Evolutionary conservation across 345 rosid genomes (phyloP), one percentile per base, ranked within the genome.

Genomic region (Mercurialis annua): DNA sequence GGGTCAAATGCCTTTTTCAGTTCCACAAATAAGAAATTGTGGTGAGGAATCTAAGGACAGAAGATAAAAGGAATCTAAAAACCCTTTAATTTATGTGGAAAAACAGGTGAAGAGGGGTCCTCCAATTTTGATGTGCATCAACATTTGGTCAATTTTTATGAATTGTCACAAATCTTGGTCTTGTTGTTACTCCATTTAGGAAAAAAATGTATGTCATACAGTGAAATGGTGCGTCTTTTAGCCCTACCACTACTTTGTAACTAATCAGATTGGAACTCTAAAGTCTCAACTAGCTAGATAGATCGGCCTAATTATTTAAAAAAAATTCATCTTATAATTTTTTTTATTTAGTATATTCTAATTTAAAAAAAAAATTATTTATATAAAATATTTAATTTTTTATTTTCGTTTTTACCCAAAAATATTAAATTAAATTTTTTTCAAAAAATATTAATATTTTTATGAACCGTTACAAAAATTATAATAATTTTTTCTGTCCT

Each of bases 61-160:
- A n/a, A n/a, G n/a, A 27, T 30, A 56, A 43, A 55, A 30, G 27
- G 65, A 60, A 26, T 59, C 69, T 50, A 46, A 51, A 7, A 49
- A 40, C 54, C 56, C 54, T 79, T 66, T 43, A 54, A 75, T n/a
- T 65, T 66, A 40, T 49, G 23, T 48, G 21, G 29, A 14, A 50
- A 51, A 68, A 62, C 49, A 63, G 73, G 57, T 77, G 66, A 56
- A 62, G 61, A 40, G 59, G 76, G 77, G 72, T 23, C 70, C 69
- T 67, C 61, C 34, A 43, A 26, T 46, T 26, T 55, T 71, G 70
- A 73, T 71, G 67, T 51, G 69, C 74, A 43, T 62, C 57, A 46
- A 17, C 30, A 69, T 52, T 49, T 20, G 23, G 68, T 57, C 67
- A 61, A 18, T 68, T 54, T 73, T 65, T 21, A 20, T 33, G 74